Conservation (phyloP, 129 eudicot genomes). For the Erigeron canadensis region DNA sequence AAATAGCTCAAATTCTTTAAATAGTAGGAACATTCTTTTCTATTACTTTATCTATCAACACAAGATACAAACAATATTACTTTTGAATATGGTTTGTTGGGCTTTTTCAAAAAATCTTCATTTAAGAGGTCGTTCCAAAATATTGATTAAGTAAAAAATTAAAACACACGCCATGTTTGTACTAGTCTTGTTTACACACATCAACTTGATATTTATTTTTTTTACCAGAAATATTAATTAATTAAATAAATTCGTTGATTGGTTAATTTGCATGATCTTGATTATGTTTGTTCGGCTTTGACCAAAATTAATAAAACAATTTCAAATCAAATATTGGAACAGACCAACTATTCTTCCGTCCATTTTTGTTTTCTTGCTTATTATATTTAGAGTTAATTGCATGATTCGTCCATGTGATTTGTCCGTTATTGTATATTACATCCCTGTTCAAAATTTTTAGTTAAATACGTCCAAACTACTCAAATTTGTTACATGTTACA, state of each 20-base stretch:
- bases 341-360: no score
- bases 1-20: not conserved
- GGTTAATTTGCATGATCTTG: not conserved
- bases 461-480: no score
- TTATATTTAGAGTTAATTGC: no score
- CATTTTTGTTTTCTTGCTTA: no score
- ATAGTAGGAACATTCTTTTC: not conserved
- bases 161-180: not conserved
- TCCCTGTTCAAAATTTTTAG: no score
- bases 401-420: no score
- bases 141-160: not conserved
- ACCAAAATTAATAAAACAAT: not conserved
- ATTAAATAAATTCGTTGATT: not conserved
- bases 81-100: not conserved
- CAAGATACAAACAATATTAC: not conserved
- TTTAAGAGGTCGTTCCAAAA: not conserved
- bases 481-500: no score
- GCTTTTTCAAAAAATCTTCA: not conserved
- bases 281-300: not conserved
- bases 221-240: not conserved
- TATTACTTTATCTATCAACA: not conserved
- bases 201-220: not conserved
- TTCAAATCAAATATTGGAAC: no score
- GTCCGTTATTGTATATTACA: no score
- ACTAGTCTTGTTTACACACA: conserved; percentile 12